Evolutionary conservation across 2,329 filamentous ascomycete species (phyloP).

Genomic region (Pseudogymnoascus sp.): DNA sequence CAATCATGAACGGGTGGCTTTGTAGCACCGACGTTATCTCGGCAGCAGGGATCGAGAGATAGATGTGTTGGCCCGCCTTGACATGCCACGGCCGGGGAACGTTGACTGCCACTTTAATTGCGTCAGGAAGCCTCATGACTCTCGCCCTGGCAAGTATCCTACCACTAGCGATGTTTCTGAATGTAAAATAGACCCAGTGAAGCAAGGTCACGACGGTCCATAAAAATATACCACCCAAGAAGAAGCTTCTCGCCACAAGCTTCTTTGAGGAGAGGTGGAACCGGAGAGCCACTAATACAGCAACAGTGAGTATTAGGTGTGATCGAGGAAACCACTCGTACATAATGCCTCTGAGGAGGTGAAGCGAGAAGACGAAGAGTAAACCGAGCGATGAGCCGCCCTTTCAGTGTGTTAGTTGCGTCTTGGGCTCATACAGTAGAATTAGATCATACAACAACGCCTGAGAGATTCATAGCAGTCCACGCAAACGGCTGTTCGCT

Average conservation of each 20-base stretch:
- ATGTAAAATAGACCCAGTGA: conserved; percentile 12
- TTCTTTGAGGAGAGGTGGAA: conserved; percentile 12
- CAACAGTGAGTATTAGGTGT: conserved; percentile 11
- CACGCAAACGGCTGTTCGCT: neutral
- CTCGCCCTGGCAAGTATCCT: conserved; percentile 11
- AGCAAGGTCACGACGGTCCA: conserved; percentile 8
- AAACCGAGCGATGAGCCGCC: conserved; percentile 11
- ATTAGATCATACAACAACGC: conserved; percentile 9
- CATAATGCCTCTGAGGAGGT: conserved; percentile 8
- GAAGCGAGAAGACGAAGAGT: conserved; percentile 12
- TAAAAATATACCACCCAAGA: conserved; percentile 11
- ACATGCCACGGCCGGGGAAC: conserved; percentile 12
- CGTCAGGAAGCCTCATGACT: conserved; percentile 8
- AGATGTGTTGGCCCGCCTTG: conserved; percentile 13
- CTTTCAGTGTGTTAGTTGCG: neutral
- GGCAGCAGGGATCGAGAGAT: conserved; percentile 12
- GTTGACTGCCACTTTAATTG: conserved; percentile 11
- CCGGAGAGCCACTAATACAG: conserved; percentile 8
- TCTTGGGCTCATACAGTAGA: neutral
- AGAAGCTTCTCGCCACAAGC: conserved; percentile 10
- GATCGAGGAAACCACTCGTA: conserved; percentile 15
- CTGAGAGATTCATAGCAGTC: conserved; percentile 7
- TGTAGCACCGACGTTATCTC: conserved; percentile 8
- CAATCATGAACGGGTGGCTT: conserved; percentile 15
- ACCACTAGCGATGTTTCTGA: conserved; percentile 12